phyloP scores from a whole-genome alignment of 768 basidiomycete species.

The Russula sp. region DNA sequence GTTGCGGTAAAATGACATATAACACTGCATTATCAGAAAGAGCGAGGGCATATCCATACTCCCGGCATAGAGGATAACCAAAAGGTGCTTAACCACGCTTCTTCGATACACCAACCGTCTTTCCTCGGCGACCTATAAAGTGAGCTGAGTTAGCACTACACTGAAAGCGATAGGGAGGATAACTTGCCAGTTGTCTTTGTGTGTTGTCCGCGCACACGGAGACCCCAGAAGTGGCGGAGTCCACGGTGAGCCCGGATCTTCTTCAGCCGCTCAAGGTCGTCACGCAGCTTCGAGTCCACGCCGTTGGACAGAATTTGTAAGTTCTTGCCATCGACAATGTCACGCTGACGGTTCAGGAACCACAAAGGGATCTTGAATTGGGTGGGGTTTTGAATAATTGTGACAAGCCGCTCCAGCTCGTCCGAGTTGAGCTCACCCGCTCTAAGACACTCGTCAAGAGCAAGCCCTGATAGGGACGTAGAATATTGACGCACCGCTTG shows the following conservation, averaged over 20 bases:
- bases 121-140: conserved; percentile 78
- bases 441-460: conserved; percentile 36
- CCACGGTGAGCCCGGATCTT: conserved; percentile 98
- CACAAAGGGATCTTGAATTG: conserved; percentile 99
- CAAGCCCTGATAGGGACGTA: not conserved
- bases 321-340: conserved; percentile 96
- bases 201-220: conserved; percentile 97
- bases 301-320: conserved; percentile 93
- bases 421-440: conserved; percentile 99
- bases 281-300: conserved; percentile 97
- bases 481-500: conserved; percentile 71
- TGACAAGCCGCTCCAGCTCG: conserved; percentile 97
- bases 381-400: conserved; percentile 97
- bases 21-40: not conserved
- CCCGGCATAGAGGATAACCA: not conserved
- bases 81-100: conserved; percentile 54
- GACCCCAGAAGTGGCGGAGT: conserved; percentile 87
- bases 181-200: conserved; percentile 92
- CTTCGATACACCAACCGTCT: conserved; percentile 96
- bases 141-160: not conserved
- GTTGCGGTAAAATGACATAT: not conserved
- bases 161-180: not conserved
- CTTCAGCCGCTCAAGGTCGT: conserved; percentile 97
- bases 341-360: conserved; percentile 99
- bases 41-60: not conserved